phyloP scores from a whole-genome alignment of 257 asterid species.

The Salvia miltiorrhiza region DNA sequence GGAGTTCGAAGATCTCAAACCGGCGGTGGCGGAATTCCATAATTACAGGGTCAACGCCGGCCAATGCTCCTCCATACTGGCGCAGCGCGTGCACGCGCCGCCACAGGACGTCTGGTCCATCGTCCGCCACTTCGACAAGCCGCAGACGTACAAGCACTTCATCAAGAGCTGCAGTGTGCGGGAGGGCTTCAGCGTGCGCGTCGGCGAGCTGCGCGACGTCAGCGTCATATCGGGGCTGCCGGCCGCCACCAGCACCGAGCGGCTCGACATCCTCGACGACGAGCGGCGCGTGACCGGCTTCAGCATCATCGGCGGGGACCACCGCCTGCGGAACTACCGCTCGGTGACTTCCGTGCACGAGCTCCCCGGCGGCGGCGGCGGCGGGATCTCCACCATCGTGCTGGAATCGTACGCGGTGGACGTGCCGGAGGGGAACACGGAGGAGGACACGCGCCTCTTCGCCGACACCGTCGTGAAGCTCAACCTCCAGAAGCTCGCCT shows the following conservation, averaged over 20 bases:
- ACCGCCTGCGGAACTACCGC: slow-evolving; percentile 63
- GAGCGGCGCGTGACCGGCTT: slow-evolving; percentile 77
- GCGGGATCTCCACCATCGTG: slow-evolving; percentile 42
- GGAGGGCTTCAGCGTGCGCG: slow-evolving; percentile 37
- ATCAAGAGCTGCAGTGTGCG: slow-evolving; percentile 73
- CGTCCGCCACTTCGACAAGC: slow-evolving; percentile 76
- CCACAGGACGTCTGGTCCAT: slow-evolving; percentile 60
- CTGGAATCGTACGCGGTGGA: slow-evolving; percentile 83
- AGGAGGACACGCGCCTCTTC: slow-evolving; percentile 83
- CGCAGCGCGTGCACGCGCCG: slow-evolving; percentile 75
- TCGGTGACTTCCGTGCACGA: slow-evolving; percentile 73
- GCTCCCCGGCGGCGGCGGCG: slow-evolving; percentile 39
- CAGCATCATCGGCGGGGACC: slow-evolving; percentile 84
- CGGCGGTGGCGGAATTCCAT: slow-evolving; percentile 54
- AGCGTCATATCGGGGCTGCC: slow-evolving; percentile 84
- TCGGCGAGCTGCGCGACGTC: slow-evolving; percentile 71
- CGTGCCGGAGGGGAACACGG: slow-evolving; percentile 87
- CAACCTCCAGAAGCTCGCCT: slow-evolving; percentile 78
- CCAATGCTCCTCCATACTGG: slow-evolving; percentile 78
- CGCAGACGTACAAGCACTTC: slow-evolving; percentile 89
- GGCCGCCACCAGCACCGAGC: slow-evolving; percentile 84
- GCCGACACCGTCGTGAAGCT: slow-evolving; percentile 81
- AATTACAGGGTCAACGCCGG: slow-evolving; percentile 58
- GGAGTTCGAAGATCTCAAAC: slow-evolving; percentile 63
- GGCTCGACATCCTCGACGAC: slow-evolving; percentile 79